Conservation (phyloP, 2,329 filamentous ascomycete genomes). For the Fusarium metavorans region DNA sequence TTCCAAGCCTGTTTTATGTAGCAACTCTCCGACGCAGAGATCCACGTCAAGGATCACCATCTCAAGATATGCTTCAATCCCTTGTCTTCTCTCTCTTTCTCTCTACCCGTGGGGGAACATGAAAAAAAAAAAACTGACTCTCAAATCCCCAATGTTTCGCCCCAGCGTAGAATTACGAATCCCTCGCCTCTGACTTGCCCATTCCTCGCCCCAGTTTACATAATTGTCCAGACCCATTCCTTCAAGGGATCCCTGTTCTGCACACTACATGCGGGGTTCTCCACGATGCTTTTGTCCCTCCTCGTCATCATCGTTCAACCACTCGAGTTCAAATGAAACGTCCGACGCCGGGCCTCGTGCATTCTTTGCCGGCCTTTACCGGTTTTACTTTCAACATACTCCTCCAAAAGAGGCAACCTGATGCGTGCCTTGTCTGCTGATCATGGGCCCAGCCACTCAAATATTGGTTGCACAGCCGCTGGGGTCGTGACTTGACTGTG, state of each 20-base stretch:
- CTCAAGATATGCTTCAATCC: neutral
- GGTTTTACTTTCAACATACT: neutral
- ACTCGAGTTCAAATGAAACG: neutral
- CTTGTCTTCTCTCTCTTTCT: neutral
- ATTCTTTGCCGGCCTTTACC: neutral
- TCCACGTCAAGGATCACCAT: neutral
- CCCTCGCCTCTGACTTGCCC: conserved; percentile 12
- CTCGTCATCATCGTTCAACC: neutral
- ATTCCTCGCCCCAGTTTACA: neutral
- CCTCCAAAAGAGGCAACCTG: conserved; percentile 29
- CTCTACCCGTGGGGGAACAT: neutral
- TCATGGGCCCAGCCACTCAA: neutral
- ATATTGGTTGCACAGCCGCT: conserved; percentile 11
- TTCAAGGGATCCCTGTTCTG: conserved; percentile 8
- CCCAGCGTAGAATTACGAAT: conserved; percentile 27
- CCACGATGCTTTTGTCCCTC: conserved; percentile 17
- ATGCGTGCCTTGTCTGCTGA: conserved; percentile 28
- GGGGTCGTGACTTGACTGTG: neutral
- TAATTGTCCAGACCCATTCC: conserved; percentile 2
- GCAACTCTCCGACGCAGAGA: conserved; percentile 1
- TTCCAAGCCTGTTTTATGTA: neutral
- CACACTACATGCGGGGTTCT: conserved; percentile 27
- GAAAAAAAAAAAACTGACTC: neutral
- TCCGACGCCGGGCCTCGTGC: conserved; percentile 5
- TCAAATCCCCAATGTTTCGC: neutral